Evolutionary conservation across 345 rosid species (phyloP), one percentile per base, ranked within the genome.

Genomic region (Dimocarpus longan): DNA sequence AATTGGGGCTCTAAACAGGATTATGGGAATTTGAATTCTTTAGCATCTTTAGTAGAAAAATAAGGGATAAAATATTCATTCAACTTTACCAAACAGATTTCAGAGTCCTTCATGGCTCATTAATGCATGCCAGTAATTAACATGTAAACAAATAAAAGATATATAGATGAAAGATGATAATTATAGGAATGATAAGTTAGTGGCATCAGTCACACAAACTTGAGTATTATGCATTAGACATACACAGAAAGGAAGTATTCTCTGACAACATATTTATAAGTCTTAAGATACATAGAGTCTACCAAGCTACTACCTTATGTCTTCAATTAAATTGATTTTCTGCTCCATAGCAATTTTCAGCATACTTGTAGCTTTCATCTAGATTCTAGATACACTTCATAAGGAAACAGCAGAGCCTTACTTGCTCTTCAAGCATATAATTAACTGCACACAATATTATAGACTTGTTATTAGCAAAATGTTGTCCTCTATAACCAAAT

Each of bases 241-340:
- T 3, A 21, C 11, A 21, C 26, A 60, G 59, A 54, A 15, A 54
- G 12, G 59, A 60, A 60, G 65, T 19, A 7, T 19, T 59, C 64
- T 59, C 64, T 59, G 64, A 59, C 26, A 60, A 60, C 65, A 60
- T 19, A 60, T 60, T 60, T 60, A 60, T 60, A 60, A 60, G 65
- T 60, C 28, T 60, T 60, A 60, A 18, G 8, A 46, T 46, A 46
- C 52, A 60, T 22, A 60, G n/a, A 60, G 65, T 60, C 65, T 19
- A 60, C 65, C 2, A 60, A 21, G 26, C 65, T 60, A 21, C 65
- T 21, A 60, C 65, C 65, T 60, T 60, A 60, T 60, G 65, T 60
- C 65, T 60, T 60, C 65, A n/a, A 60, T n/a, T 10, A 60, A 60
- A 60, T 60, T 60, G 28, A 60, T 54, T 16, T 54, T 54, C 59